Base-by-base conservation (phyloP, 2,329 filamentous ascomycete species). In the Hypoxylon sp. region DNA sequence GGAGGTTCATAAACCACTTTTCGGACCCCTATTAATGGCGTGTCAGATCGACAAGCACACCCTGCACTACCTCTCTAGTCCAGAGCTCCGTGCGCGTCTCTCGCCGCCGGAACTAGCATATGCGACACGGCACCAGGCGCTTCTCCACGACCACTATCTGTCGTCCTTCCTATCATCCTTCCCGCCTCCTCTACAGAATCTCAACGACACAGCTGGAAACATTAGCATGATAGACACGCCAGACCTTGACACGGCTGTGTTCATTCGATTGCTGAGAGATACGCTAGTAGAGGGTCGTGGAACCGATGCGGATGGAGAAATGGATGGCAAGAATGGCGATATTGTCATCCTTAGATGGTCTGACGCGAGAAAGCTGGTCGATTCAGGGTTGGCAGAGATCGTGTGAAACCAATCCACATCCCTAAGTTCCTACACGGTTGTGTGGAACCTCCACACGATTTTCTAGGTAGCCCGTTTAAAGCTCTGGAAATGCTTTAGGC, bases 141-240 rank as follows among this genome's bases (percentile, higher is more conserved):
- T 99, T 1, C 80, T 97, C 12, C 87, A 92, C 48, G 81, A 84
- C 42, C 92, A 97, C 72, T 97, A 96, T 73, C 79, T 89, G 4
- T 82, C 87, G 1, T 93, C 90, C 1, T 99, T 99, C 66, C 79
- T 99, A 11, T 81, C 80, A 0, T 84, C 88, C 8, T 97, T 99
- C 63, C 94, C 94, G 0, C 74, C 82, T 9, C 78, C 83, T 34
- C 72, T 99, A 63, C 88, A 93, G 70, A 86, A 91, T 61, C 76
- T 99, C 44, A 95, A 97, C 72, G 94, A 99, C 74, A 90, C 89
- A 9, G 86, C 89, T 0, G 93, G 91, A 20, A 92, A 92, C 7
- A 87, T 93, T 48, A 91, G 83, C 73, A 99, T 99, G 94, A 84
- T 97, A 20, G 91, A 96, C 67, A 78, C 82, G 2, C 94, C 94